A percentile compares a stretch with the other conserved stretches of the same genome.
Evolutionary conservation across 352 stramenopile species (phyloP).

Genomic region (Globisporangium yorkense): DNA sequence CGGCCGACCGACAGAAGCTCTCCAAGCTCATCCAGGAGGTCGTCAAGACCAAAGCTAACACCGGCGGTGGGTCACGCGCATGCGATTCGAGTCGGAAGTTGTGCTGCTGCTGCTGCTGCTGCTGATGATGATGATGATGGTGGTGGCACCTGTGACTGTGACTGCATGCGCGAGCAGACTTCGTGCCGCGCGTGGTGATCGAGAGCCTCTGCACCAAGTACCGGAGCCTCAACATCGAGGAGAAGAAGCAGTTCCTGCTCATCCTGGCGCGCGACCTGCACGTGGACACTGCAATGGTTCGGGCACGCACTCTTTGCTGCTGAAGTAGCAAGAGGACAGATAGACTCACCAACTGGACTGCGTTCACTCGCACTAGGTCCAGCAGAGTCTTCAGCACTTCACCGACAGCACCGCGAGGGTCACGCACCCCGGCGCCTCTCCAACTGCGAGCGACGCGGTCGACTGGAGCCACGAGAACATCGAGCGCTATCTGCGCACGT

Average conservation of each 20-base stretch:
- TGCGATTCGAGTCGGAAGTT: not conserved
- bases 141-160: not conserved
- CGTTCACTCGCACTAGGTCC: constrained; percentile 18
- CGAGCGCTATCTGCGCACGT: constrained; percentile 72
- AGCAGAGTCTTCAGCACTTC: constrained; percentile 53
- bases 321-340: no score
- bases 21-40: constrained; percentile 67
- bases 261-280: constrained; percentile 73
- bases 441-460: constrained; percentile 10
- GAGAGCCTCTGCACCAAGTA: constrained; percentile 62
- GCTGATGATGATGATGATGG: not conserved
- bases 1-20: constrained; percentile 35
- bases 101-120: not conserved
- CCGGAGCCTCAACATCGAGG: constrained; percentile 56
- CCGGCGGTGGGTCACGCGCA: constrained; percentile 31
- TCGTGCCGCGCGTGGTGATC: constrained; percentile 73
- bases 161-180: constrained; percentile 31
- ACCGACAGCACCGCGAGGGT: constrained; percentile 47
- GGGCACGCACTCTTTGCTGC: not conserved
- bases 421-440: not conserved
- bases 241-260: constrained; percentile 78
- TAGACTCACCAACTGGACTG: not conserved
- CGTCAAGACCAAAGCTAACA: constrained; percentile 60
- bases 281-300: constrained; percentile 47
- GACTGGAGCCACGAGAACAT: constrained; percentile 70